Evolutionary conservation across 306 rosid genomes (phyloP).

Genomic region (Castanea mollissima): DNA sequence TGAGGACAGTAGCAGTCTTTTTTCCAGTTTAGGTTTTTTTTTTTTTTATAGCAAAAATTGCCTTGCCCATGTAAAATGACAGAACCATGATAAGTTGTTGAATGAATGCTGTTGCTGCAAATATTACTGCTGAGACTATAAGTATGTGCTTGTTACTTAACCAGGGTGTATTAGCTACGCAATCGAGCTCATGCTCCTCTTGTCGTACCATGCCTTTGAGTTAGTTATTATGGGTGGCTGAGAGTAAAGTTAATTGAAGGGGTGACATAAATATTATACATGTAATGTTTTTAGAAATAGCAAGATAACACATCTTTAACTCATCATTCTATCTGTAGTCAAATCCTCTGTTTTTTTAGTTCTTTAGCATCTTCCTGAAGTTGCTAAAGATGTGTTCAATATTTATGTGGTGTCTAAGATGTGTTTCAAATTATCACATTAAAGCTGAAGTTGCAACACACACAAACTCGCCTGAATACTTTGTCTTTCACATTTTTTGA

Average conservation of each 20-base stretch:
- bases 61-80: no score
- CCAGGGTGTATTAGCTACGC: background rate
- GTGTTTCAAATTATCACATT: background rate
- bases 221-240: no score
- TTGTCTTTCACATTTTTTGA: background rate
- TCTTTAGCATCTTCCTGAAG: background rate
- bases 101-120: background rate
- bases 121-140: background rate
- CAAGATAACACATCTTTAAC: background rate
- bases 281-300: background rate
- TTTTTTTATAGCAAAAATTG: no score
- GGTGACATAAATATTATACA: background rate
- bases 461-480: background rate
- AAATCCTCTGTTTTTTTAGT: background rate
- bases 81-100: background rate
- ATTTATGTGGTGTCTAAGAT: background rate
- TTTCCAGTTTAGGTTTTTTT: no score
- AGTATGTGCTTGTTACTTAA: background rate
- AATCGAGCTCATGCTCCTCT: background rate
- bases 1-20: no score
- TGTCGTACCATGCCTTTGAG: background rate
- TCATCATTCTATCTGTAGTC: background rate
- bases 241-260: background rate
- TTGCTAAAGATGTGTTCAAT: no score
- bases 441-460: background rate